phyloP scores from a whole-genome alignment of 208 protist species.

The Trypanosoma avium region DNA sequence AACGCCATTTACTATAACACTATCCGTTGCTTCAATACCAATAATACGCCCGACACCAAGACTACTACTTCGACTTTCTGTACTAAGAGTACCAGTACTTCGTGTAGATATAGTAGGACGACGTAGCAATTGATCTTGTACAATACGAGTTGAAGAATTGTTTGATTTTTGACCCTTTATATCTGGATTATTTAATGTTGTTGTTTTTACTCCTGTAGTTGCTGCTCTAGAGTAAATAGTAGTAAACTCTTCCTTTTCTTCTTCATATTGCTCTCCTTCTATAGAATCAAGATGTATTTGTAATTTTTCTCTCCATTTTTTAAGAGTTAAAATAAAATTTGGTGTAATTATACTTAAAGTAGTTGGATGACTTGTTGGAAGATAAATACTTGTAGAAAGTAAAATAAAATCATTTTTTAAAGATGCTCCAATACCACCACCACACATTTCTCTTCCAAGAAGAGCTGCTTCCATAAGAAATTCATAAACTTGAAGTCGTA shows the following conservation, averaged over 20 bases:
- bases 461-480: constrained; percentile 70
- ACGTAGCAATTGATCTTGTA: background rate
- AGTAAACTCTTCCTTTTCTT: no score
- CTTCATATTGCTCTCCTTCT: background rate
- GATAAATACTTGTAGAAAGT: constrained; percentile 69
- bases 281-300: constrained; percentile 32
- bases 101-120: background rate
- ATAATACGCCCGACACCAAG: no score
- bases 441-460: constrained; percentile 68
- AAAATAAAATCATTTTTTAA: constrained; percentile 71
- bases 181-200: background rate
- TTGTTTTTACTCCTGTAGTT: no score
- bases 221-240: no score
- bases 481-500: constrained; percentile 58
- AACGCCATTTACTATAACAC: constrained; percentile 53
- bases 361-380: constrained; percentile 69
- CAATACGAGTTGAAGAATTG: background rate
- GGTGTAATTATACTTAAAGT: constrained; percentile 55
- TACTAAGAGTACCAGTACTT: background rate
- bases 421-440: constrained; percentile 67
- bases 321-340: constrained; percentile 64
- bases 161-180: constrained; percentile 1
- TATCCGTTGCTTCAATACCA: constrained; percentile 64
- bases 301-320: constrained; percentile 61
- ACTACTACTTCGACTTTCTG: constrained; percentile 1